Base-by-base conservation (phyloP, 345 rosid species). In the Isatis tinctoria region DNA sequence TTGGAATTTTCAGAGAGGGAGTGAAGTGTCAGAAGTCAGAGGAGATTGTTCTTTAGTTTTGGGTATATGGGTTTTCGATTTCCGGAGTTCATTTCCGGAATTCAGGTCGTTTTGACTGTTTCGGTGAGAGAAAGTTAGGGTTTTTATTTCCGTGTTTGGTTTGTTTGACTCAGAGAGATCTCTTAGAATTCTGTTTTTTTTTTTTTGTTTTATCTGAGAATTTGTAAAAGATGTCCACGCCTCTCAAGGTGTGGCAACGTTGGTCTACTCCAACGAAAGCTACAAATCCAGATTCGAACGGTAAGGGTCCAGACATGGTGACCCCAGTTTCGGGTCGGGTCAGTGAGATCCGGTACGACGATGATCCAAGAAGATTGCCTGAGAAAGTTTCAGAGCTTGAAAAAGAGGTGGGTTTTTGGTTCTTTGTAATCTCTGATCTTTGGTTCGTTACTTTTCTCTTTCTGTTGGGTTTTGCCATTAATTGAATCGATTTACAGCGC, bases 171-270 rank as follows among this genome's bases (percentile, higher is more conserved):
- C 67, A 17, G 65, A 51, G 76, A 65, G 80, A 78, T 74, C 68
- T 69, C 67, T 58, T 3, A 0, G 56, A 69, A 63, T 60, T 74
- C 67, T 37, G 58, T n/a, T n/a, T n/a, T n/a, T n/a, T n/a, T n/a
- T n/a, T n/a, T n/a, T n/a, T n/a, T n/a, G 47, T 59, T 47, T 28
- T 60, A 62, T 54, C 66, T 56, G 69, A 70, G 49, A 72, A 18
- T 77, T 75, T 53, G 22, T 33, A 6, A 39, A 56, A 14, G 82
- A 91, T 91, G 98, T 83, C 87, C 78, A 88, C 96, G 76, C 97
- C 97, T 65, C 85, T 90, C 84, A 85, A 45, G 81, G 83, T 67
- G 60, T 89, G 90, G 91, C 74, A 87, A 43, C 85, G 87, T 20
- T 91, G 91, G 96, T 83, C 95, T 65, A 79, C 94, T 26, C 80